These are phyloP conservation scores for Escovopsis sp. DNA, from an alignment of 2,329 filamentous ascomycete species.

Conservation along the genomic window DNA sequence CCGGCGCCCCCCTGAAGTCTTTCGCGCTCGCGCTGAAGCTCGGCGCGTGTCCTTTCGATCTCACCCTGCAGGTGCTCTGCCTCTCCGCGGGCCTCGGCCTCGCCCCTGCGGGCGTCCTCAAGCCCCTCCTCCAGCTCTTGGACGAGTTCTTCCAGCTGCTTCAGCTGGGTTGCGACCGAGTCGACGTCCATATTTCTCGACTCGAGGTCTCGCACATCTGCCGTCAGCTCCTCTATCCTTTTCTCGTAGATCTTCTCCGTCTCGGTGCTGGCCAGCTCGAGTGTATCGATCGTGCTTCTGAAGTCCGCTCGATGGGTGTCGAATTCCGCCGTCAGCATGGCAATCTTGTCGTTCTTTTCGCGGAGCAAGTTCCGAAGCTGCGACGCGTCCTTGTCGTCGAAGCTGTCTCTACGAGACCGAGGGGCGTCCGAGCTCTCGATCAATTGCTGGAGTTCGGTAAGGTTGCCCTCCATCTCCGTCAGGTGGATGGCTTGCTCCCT, in stretches of 20 bases:
- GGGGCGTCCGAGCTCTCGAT: conserved; percentile 42
- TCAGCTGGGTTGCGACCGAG: conserved; percentile 76
- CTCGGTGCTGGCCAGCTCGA: conserved; percentile 90
- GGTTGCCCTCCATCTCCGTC: conserved; percentile 75
- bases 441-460: conserved; percentile 60
- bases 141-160: conserved; percentile 89
- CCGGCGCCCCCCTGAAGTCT: conserved; percentile 39
- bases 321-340: conserved; percentile 83
- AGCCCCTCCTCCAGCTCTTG: conserved; percentile 93
- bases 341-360: conserved; percentile 95
- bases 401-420: conserved; percentile 26
- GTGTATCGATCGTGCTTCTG: conserved; percentile 86
- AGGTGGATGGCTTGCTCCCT: conserved; percentile 72
- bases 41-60: conserved; percentile 78
- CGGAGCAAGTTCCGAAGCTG: conserved; percentile 70
- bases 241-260: conserved; percentile 93
- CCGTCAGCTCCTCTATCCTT: conserved; percentile 71
- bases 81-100: conserved; percentile 88
- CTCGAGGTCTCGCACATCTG: conserved; percentile 69
- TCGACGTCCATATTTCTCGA: conserved; percentile 81
- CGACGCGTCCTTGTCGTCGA: conserved; percentile 55
- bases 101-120: conserved; percentile 83
- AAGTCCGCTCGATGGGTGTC: conserved; percentile 92
- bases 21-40: conserved; percentile 76
- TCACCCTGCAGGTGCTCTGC: conserved; percentile 92